phyloP scores from a whole-genome alignment of 495 filamentous ascomycete genomes.

The Cercophora sp. region DNA sequence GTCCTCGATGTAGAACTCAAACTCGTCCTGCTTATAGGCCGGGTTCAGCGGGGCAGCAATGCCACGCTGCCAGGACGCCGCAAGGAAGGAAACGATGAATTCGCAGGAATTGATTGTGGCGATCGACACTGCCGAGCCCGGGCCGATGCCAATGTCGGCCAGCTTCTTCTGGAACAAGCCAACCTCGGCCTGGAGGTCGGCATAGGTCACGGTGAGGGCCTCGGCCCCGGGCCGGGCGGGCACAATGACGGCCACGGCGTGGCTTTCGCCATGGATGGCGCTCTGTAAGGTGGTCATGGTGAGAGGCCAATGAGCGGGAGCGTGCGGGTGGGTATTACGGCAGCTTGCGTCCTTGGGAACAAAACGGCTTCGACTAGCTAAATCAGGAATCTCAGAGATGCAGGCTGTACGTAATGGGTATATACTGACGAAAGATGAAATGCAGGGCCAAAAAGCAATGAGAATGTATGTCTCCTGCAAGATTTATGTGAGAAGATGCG shows the following conservation, averaged over 20 bases:
- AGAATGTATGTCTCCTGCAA: background rate
- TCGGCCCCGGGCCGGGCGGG: constrained; percentile 51
- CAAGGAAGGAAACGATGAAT: constrained; percentile 78
- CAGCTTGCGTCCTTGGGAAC: background rate
- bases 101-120: constrained; percentile 74
- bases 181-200: constrained; percentile 57
- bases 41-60: constrained; percentile 80
- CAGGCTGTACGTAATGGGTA: too few relatives aligned
- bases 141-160: constrained; percentile 62
- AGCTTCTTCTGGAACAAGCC: constrained; percentile 66
- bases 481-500: background rate
- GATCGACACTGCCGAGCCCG: constrained; percentile 66
- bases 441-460: background rate
- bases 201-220: constrained; percentile 60
- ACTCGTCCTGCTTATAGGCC: constrained; percentile 80
- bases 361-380: background rate
- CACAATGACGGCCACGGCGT: constrained; percentile 60
- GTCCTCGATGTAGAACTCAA: constrained; percentile 87
- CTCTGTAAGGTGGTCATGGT: constrained; percentile 36
- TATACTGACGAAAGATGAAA: background rate
- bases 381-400: background rate
- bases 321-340: background rate
- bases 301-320: background rate
- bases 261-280: constrained; percentile 37
- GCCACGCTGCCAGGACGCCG: constrained; percentile 68